These are phyloP conservation scores for Coemansia sp. DNA, from an alignment of 192 early-diverging fungal species.

Conservation along the genomic window DNA sequence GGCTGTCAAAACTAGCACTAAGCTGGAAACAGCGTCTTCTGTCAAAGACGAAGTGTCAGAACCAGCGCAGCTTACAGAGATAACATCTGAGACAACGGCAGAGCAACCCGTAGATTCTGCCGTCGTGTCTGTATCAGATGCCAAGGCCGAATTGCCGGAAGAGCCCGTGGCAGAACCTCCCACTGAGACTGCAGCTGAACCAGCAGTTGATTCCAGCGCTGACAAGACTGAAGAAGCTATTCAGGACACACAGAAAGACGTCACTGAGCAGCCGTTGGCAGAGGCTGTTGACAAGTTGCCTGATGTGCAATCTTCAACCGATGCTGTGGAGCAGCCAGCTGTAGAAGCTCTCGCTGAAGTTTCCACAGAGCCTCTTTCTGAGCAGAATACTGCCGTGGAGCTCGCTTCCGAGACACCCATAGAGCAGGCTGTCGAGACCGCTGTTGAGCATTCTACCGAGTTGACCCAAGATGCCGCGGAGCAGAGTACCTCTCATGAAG, in stretches of 20 bases:
- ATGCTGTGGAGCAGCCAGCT: not conserved
- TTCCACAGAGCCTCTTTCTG: not conserved
- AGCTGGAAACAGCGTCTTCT: not conserved
- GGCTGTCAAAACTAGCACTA: slow-evolving; percentile 7
- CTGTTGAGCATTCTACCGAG: slow-evolving; percentile 3
- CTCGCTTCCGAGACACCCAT: not conserved
- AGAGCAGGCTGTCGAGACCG: not conserved
- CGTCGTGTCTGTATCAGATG: slow-evolving; percentile 1
- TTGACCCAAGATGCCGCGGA: not conserved
- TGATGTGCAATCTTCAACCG: not conserved
- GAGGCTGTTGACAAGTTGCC: slow-evolving; percentile 2
- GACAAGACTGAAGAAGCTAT: not conserved
- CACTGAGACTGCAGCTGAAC: not conserved
- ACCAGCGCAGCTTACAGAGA: not conserved
- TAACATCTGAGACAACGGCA: not conserved
- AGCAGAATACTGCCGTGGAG: not conserved
- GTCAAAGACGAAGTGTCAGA: not conserved
- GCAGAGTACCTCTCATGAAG: not conserved
- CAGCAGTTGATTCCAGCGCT: not conserved
- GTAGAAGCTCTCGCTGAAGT: not conserved
- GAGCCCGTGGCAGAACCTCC: not conserved
- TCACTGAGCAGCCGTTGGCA: not conserved
- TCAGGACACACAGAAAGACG: too few relatives aligned
- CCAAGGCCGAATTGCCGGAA: not conserved
- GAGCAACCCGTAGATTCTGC: not conserved